Conservation (phyloP, 306 rosid species). For the Vigna nakashimae region DNA sequence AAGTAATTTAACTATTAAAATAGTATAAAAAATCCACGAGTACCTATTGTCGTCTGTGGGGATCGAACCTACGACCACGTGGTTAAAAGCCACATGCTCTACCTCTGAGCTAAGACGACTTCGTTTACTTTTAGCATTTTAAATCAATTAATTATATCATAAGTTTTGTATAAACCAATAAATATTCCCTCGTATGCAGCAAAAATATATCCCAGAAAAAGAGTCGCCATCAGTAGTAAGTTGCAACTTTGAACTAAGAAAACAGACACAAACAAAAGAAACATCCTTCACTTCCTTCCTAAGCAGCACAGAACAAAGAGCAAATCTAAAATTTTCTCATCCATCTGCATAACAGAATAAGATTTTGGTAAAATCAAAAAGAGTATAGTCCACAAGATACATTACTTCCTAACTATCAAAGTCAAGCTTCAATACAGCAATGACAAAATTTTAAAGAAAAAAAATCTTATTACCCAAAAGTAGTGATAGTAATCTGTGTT, state of each 20-base stretch:
- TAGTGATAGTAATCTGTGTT: neutral
- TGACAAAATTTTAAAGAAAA: neutral
- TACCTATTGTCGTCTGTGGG: neutral
- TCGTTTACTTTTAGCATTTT: accelerated
- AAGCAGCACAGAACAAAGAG: neutral
- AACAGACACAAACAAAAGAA: too few species aligned
- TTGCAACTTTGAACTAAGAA: too few species aligned
- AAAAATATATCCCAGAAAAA: too few species aligned
- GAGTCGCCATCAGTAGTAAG: too few species aligned
- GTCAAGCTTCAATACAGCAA: neutral
- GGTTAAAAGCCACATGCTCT: neutral
- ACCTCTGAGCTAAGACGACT: neutral
- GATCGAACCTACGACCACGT: neutral
- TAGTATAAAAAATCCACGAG: too few species aligned
- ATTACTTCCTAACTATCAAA: neutral
- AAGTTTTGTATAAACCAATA: too few species aligned
- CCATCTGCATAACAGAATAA: neutral
- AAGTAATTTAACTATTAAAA: too few species aligned
- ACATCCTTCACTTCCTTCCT: too few species aligned
- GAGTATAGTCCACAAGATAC: neutral
- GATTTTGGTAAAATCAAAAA: neutral
- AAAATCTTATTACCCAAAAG: neutral
- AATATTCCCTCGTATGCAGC: too few species aligned
- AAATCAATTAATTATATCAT: too few species aligned
- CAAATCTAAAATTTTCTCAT: too few species aligned